Base-by-base conservation (phyloP, 257 asterid genomes). In the Solanum medicagineum region DNA sequence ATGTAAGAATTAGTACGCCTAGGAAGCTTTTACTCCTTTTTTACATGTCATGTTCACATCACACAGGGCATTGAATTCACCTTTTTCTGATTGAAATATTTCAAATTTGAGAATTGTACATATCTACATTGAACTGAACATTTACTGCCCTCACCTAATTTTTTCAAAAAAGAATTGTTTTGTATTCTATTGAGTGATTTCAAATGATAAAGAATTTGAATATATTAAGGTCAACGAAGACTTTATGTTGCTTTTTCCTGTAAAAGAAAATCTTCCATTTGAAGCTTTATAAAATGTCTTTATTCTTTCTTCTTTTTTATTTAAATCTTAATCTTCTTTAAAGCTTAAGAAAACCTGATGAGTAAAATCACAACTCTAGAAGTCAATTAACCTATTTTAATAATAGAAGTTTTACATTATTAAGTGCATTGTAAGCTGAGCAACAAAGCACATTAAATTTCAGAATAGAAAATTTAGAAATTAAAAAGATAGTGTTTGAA, bases 271-370 rank as follows among this genome's bases (percentile, higher is more conserved):
- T 77, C 83, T 51, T 77, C 47, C 3, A 5, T 9, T 16, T 79
- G 49, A 79, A 79, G 83, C 14, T 77, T 9, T 77, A 9, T 1
- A 77, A 68, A 15, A 68, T 68, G 4, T 62, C 69, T 62, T 44
- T 73, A 19, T 73, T 44, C 36, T 10, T 19, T 71, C 17, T 44
- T 73, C 36, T n/a, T 45, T 45, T 5, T 44, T 45, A 4, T 69
- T 47, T 74, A 7, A 15, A 26, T 4, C 40, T 53, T 53, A 53
- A 51, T 79, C 49, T 79, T 36, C 44, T 53, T 29, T 16, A 79
- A 77, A 79, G 29, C 47, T 79, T 53, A 26, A 53, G 65, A 79
- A 79, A 77, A 53, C 17, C 45, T 79, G 83, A 53, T 29, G 63
- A 53, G 83, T 79, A 79, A 79, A 24, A 19, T 79, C 29, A 53